Evolutionary conservation across 1,284 basidiomycete genomes (phyloP).

Genomic region (Ganoderma lingzhi): DNA sequence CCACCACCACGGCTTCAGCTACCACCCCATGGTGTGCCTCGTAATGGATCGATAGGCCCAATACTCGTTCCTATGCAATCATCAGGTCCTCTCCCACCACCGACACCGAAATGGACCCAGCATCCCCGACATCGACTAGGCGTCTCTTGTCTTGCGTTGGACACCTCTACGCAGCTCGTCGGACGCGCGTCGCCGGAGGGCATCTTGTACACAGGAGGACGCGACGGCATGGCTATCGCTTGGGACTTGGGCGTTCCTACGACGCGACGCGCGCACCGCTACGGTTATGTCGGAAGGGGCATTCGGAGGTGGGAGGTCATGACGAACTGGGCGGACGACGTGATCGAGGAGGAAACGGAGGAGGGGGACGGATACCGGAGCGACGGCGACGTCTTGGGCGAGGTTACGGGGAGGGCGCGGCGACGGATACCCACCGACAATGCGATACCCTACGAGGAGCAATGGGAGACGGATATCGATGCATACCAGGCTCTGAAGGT

Average conservation of each 20-base stretch:
- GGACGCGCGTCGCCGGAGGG: constrained; percentile 77
- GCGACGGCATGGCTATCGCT: constrained; percentile 91
- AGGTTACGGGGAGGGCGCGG: constrained; percentile 53
- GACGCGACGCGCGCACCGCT: constrained; percentile 50
- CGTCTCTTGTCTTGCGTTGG: constrained; percentile 86
- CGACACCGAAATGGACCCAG: constrained; percentile 37
- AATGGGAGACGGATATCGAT: constrained; percentile 80
- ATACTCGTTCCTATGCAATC: constrained; percentile 58
- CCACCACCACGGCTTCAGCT: constrained; percentile 74
- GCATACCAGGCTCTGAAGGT: constrained; percentile 57
- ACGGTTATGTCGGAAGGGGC: constrained; percentile 39
- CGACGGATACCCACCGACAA: constrained; percentile 39
- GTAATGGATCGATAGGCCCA: constrained; percentile 72
- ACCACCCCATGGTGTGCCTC: constrained; percentile 67
- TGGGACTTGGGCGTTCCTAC: constrained; percentile 90
- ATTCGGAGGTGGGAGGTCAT: constrained; percentile 71
- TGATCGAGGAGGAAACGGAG: constrained; percentile 66
- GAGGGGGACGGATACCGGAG: constrained; percentile 58
- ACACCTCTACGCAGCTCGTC: constrained; percentile 80
- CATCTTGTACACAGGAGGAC: constrained; percentile 92
- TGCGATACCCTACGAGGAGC: constrained; percentile 69
- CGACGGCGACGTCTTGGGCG: constrained; percentile 80
- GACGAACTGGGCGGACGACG: constrained; percentile 84
- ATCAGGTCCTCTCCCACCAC: constrained; percentile 51
- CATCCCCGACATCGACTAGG: constrained; percentile 90